These are phyloP conservation scores for Strigomonas galati DNA, from an alignment of 208 protist genomes.

Conservation along the genomic window DNA sequence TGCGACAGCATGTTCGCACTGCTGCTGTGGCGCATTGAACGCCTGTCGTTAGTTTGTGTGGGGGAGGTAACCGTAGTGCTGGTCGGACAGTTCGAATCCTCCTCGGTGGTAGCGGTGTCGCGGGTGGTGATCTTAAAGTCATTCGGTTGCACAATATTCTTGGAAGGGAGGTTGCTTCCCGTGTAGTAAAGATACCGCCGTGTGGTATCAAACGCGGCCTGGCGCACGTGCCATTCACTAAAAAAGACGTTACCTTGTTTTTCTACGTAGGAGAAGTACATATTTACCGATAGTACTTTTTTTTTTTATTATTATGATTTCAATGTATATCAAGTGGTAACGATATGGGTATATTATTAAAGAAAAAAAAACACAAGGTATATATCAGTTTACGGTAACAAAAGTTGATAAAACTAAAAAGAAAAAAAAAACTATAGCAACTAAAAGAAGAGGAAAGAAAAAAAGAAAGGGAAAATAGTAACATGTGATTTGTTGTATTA, in stretches of 20 bases:
- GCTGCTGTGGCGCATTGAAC: too few species aligned
- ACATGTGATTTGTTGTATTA: too few species aligned
- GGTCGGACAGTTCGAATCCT: neutral
- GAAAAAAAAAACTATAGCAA: conserved; percentile 1
- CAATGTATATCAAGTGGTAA: neutral
- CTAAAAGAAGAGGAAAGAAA: conserved; percentile 6
- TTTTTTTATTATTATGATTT: neutral
- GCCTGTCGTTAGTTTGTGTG: too few species aligned
- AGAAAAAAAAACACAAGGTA: too few species aligned
- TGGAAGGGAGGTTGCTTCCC: conserved; percentile 14
- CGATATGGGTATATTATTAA: neutral
- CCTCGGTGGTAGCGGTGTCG: neutral
- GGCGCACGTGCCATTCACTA: conserved; percentile 39
- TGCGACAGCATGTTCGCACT: too few species aligned
- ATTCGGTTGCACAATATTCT: neutral
- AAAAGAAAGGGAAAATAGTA: neutral
- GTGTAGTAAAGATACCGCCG: conserved; percentile 75
- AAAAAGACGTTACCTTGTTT: conserved; percentile 48
- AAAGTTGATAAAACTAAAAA: conserved; percentile 1
- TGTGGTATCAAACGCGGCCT: conserved; percentile 58
- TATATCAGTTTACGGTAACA: too few species aligned
- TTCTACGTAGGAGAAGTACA: conserved; percentile 62
- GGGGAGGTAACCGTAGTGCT: neutral
- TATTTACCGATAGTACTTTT: conserved; percentile 8
- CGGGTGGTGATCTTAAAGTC: neutral